These are phyloP conservation scores for Quillaja saponaria DNA, from an alignment of 306 rosid genomes.

Conservation along the genomic window DNA sequence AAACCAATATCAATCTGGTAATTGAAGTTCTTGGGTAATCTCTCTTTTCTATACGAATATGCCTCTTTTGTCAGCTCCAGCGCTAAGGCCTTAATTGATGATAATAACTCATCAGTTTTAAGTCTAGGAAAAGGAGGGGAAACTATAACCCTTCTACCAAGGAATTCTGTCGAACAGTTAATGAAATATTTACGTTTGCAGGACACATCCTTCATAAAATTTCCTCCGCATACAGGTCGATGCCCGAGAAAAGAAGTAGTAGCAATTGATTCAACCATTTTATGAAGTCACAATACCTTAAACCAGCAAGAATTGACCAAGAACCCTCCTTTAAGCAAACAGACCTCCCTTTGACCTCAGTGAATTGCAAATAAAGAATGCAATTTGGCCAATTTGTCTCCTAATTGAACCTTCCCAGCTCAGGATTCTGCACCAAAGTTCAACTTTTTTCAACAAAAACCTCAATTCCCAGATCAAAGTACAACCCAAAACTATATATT, in stretches of 20 bases:
- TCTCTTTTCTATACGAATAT: conserved; percentile 67
- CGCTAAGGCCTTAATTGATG: conserved; percentile 62
- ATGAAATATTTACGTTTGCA: conserved; percentile 49
- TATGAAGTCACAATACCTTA: not conserved
- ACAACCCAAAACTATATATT: not conserved
- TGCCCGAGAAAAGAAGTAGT: conserved; percentile 71
- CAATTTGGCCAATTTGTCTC: conserved; percentile 9
- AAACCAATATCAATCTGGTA: conserved; percentile 51
- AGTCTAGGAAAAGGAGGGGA: conserved; percentile 45
- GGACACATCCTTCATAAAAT: conserved; percentile 44
- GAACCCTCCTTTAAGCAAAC: not conserved
- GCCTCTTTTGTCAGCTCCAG: conserved; percentile 80
- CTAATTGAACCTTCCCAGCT: conserved; percentile 11
- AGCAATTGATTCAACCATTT: conserved; percentile 86
- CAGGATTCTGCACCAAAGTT: conserved; percentile 12
- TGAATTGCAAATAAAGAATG: not conserved
- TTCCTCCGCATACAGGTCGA: conserved; percentile 61
- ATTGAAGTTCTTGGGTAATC: conserved; percentile 56
- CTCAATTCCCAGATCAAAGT: not conserved
- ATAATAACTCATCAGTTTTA: conserved; percentile 28
- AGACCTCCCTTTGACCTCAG: not conserved
- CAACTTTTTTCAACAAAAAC: conserved; percentile 1
- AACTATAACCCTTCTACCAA: conserved; percentile 52
- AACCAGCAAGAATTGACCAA: conserved; percentile 29
- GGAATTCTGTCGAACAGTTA: conserved; percentile 41